Conservation (phyloP, 192 early-diverging fungal genomes). For the Coemansia sp. region DNA sequence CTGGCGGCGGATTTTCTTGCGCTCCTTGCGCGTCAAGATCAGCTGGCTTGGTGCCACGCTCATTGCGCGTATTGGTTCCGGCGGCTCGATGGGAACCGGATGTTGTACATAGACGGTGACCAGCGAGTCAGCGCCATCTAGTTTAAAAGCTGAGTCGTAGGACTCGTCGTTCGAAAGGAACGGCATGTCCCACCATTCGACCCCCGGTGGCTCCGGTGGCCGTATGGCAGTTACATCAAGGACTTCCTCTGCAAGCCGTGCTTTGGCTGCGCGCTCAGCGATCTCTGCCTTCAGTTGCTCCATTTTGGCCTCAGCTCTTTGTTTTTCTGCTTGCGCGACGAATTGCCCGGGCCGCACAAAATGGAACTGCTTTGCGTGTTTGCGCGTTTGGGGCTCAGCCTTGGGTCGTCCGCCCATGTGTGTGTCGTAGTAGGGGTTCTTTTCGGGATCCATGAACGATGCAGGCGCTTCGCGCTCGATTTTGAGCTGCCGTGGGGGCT, state of each 20-base stretch:
- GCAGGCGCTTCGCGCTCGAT: constrained; percentile 50
- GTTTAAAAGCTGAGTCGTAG: constrained; percentile 62
- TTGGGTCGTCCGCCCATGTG: constrained; percentile 45
- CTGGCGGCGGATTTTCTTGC: constrained; percentile 91
- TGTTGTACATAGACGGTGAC: constrained; percentile 42
- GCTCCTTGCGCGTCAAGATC: constrained; percentile 64
- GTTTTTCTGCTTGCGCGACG: constrained; percentile 77
- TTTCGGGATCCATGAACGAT: constrained; percentile 64
- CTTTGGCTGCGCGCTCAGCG: constrained; percentile 23
- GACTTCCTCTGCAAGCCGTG: constrained; percentile 33
- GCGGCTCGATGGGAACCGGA: constrained; percentile 37
- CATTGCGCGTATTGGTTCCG: constrained; percentile 19
- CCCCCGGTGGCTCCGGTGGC: constrained; percentile 65
- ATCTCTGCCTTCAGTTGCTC: constrained; percentile 54
- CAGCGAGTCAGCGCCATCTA: constrained; percentile 58
- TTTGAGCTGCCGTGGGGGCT: constrained; percentile 55
- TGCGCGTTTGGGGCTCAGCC: constrained; percentile 50
- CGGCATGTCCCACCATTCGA: constrained; percentile 98
- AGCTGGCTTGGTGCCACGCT: constrained; percentile 29
- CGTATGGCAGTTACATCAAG: constrained; percentile 52
- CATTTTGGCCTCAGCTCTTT: constrained; percentile 67
- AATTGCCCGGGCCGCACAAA: constrained; percentile 85
- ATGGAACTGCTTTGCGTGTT: constrained; percentile 56
- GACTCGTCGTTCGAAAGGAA: constrained; percentile 63
- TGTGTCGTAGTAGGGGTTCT: constrained; percentile 91